Percentiles rank a stretch among this genome's conserved stretches.
These are phyloP conservation scores for Malus hybrid DNA, from an alignment of 331 rosid genomes.

Conservation along the genomic window DNA sequence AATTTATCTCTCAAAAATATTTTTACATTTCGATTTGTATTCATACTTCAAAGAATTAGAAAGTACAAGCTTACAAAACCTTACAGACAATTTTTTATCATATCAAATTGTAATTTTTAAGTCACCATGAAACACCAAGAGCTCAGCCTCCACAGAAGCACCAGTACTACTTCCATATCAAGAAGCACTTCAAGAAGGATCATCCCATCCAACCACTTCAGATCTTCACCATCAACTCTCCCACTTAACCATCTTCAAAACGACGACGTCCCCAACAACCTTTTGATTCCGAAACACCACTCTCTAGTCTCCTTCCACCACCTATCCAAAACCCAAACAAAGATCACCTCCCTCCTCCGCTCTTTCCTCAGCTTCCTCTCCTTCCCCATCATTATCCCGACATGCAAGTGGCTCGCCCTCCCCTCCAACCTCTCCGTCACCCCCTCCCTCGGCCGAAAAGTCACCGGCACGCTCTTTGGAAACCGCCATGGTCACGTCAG, in stretches of 20 bases:
- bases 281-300: constrained; percentile 30
- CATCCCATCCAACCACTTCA: constrained; percentile 30
- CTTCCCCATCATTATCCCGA: constrained; percentile 44
- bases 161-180: constrained; percentile 29
- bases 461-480: constrained; percentile 91
- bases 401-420: constrained; percentile 70
- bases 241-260: constrained; percentile 5
- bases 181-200: constrained; percentile 31
- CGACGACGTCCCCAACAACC: constrained; percentile 35
- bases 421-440: constrained; percentile 45
- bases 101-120: not conserved
- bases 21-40: not conserved
- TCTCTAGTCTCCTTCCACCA: constrained; percentile 20
- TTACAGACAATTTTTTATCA: not conserved
- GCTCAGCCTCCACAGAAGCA: constrained; percentile 42
- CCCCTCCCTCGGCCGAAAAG: constrained; percentile 46
- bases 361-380: constrained; percentile 59
- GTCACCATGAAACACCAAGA: constrained; percentile 53
- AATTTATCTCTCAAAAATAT: not conserved
- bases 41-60: not conserved
- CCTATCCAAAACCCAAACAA: constrained; percentile 19
- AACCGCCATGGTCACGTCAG: constrained; percentile 72
- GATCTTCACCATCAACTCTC: constrained; percentile 4
- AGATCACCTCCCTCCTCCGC: constrained; percentile 47
- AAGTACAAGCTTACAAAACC: not conserved